Evolutionary conservation across 2,329 filamentous ascomycete genomes (phyloP).

Genomic region (Paracorniculantispora psalliotae): DNA sequence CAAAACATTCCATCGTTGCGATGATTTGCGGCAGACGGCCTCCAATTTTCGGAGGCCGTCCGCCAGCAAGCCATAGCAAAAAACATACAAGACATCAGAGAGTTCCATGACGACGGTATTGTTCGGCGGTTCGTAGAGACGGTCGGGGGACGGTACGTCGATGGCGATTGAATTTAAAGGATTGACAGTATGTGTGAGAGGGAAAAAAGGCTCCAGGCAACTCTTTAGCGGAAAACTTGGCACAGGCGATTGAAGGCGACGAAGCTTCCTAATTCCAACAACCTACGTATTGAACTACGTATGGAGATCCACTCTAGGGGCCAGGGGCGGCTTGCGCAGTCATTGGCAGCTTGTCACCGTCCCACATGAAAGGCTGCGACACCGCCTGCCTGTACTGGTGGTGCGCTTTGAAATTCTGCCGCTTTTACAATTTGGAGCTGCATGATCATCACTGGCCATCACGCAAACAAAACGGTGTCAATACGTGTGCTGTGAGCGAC

Average conservation of each 20-base stretch:
- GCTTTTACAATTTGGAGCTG: background rate
- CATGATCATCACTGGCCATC: background rate
- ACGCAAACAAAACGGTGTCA: background rate
- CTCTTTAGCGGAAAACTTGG: slow-evolving; percentile 1
- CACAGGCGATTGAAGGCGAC: background rate
- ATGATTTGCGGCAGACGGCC: slow-evolving; percentile 13
- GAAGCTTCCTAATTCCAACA: background rate
- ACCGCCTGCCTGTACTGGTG: slow-evolving; percentile 9
- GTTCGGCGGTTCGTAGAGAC: background rate
- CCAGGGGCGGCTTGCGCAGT: background rate
- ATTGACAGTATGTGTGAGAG: background rate
- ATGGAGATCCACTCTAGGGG: slow-evolving; percentile 7
- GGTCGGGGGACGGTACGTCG: background rate
- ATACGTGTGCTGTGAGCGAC: background rate
- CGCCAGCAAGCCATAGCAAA: background rate
- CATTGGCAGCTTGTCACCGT: background rate
- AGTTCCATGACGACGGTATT: slow-evolving; percentile 62
- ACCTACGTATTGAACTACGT: slow-evolving; percentile 9
- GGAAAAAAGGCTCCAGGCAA: background rate
- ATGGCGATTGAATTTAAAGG: slow-evolving; percentile 3
- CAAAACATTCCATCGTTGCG: slow-evolving; percentile 13
- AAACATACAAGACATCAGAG: slow-evolving; percentile 74
- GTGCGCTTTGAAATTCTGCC: background rate
- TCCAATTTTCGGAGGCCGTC: background rate
- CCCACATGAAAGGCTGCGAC: background rate